phyloP scores from a whole-genome alignment of 176 grass and related monocot species.

The Guadua angustifolia region DNA sequence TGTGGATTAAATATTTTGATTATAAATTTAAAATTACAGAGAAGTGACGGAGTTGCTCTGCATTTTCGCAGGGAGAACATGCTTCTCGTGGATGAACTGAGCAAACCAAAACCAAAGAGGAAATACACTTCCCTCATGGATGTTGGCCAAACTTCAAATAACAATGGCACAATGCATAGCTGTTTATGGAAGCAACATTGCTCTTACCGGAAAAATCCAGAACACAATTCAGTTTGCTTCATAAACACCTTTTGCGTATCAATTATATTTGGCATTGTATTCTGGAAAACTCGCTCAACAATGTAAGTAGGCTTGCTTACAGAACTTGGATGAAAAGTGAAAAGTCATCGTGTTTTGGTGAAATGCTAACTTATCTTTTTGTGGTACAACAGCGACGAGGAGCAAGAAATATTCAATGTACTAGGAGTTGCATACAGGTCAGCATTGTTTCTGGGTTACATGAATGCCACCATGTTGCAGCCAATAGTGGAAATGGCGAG shows the following conservation, averaged over 20 bases:
- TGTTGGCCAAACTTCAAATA: slow-evolving; percentile 51
- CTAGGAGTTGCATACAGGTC: slow-evolving; percentile 39
- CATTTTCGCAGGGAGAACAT: slow-evolving; percentile 60
- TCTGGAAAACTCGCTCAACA: slow-evolving; percentile 56
- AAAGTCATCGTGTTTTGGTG: background rate
- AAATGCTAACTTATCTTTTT: slow-evolving; percentile 5
- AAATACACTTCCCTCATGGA: slow-evolving; percentile 50
- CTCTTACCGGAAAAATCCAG: slow-evolving; percentile 68
- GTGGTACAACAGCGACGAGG: slow-evolving; percentile 39
- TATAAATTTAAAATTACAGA: background rate
- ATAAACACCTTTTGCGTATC: slow-evolving; percentile 51
- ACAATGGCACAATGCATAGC: slow-evolving; percentile 53
- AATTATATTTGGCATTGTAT: slow-evolving; percentile 57
- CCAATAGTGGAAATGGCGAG: slow-evolving; percentile 55
- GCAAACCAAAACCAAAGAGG: slow-evolving; percentile 43
- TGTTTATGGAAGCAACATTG: slow-evolving; percentile 68
- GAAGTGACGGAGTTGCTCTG: background rate
- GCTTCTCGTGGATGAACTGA: slow-evolving; percentile 60
- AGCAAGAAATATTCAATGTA: slow-evolving; percentile 67
- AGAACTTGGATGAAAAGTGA: background rate
- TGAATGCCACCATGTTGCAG: slow-evolving; percentile 23
- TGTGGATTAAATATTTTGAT: background rate
- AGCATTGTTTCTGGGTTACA: no score
- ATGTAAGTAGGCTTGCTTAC: slow-evolving; percentile 44
- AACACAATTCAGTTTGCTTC: slow-evolving; percentile 61